Evolutionary conservation across 768 basidiomycete genomes (phyloP), one percentile per base, ranked within the genome.

Genomic region (Dendrothele bispora): DNA sequence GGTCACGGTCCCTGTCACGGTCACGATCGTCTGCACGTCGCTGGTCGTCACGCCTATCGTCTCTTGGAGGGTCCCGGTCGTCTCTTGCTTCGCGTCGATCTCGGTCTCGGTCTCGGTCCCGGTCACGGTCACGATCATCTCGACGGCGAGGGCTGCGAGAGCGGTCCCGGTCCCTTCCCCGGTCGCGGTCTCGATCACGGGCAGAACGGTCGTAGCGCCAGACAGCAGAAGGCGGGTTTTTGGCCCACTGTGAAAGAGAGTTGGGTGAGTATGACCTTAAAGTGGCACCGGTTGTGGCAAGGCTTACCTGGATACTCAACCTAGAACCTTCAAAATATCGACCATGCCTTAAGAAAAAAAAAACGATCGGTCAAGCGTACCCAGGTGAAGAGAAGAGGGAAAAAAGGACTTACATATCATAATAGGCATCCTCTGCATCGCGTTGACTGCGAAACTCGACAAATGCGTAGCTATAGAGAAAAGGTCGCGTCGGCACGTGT

Each of bases 401-500:
- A 11, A 11, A 34, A 20, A 20, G 3, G 30, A 68, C 84, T 51
- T 63, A 90, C 88, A 91, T 90, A 50, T 89, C 86, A 60, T 87
- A 82, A 65, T 89, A 90, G 24, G 88, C 88, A 54, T 88, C 86
- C 59, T 90, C 88, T 17, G 88, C 88, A 59, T 90, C 87, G 34
- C 84, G 81, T 39, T 78, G 75, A 59, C 80, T 81, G 62, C 86
- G 83, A 61, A 90, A 91, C 65, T 91, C 88, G 62, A 91, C 82
- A 66, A 91, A 91, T 48, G 88, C 89, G 66, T 89, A 91, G 72
- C 89, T 90, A 74, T 73, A 73, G 30, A 42, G n/a, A n/a, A n/a
- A 47, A 67, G 66, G 69, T 62, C 58, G 41, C 58, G 60, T 63
- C 64, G 68, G 56, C 56, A 51, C 69, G 72, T 65, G 69, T 58